These are phyloP conservation scores for Lasiosphaeriaceae sp. DNA, from an alignment of 495 filamentous ascomycete genomes.

Conservation along the genomic window DNA sequence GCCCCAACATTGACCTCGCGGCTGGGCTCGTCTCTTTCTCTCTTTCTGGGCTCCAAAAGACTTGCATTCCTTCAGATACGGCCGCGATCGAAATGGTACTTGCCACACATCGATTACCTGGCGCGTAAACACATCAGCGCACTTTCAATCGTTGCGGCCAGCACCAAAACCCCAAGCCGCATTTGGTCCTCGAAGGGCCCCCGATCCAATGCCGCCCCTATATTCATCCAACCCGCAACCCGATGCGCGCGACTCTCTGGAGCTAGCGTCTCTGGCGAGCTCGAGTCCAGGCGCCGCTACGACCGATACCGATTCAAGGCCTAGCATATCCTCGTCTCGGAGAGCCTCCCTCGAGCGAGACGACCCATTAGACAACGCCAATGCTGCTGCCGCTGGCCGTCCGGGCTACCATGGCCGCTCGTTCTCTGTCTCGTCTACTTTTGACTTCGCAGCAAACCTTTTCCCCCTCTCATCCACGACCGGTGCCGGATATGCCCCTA, in stretches of 20 bases:
- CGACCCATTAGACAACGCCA: conserved; percentile 65
- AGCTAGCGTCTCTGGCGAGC: conserved; percentile 89
- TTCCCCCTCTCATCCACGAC: conserved; percentile 89
- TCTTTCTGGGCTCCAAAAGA: not conserved
- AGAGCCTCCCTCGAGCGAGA: conserved; percentile 85
- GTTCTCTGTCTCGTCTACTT: conserved; percentile 86
- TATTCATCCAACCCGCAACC: conserved; percentile 45
- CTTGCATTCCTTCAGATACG: not conserved
- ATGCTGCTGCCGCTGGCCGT: conserved; percentile 41
- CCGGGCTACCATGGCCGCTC: conserved; percentile 58
- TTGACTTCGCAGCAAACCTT: conserved; percentile 87
- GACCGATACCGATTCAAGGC: conserved; percentile 64
- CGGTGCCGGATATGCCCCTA: conserved; percentile 71
- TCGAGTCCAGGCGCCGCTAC: conserved; percentile 65
- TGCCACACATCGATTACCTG: not conserved
- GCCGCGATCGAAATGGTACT: conserved; percentile 4
- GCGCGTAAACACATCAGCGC: conserved; percentile 4
- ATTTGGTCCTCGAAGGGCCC: not conserved
- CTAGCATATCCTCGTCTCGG: conserved; percentile 85
- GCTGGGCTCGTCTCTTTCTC: not conserved
- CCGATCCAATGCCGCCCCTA: conserved; percentile 35
- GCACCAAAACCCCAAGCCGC: not conserved
- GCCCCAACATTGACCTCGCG: not conserved
- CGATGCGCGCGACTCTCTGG: conserved; percentile 80
- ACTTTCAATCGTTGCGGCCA: not conserved